These are phyloP conservation scores for Diaporthe capsici DNA, from an alignment of 2,329 filamentous ascomycete genomes.

Conservation along the genomic window DNA sequence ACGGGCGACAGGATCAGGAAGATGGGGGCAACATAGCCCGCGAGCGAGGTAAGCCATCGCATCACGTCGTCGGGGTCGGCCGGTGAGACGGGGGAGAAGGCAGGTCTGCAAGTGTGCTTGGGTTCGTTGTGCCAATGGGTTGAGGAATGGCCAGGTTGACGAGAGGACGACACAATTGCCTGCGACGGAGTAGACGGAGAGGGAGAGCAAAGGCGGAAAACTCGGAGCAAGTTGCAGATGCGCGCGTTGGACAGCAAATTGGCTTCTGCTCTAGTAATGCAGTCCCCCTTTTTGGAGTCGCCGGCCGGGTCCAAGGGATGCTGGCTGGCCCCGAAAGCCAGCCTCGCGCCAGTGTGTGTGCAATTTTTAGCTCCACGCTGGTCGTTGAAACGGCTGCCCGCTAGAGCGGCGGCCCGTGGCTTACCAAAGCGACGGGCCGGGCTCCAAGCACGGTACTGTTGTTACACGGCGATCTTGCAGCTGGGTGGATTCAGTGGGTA, in stretches of 20 bases:
- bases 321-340: not conserved
- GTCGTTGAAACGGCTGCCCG: slow-evolving; percentile 24
- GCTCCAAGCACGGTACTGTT: not conserved
- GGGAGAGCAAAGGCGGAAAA: slow-evolving; percentile 6
- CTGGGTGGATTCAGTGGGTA: slow-evolving; percentile 17
- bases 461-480: slow-evolving; percentile 8
- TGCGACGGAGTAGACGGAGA: not conserved
- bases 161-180: slow-evolving; percentile 1
- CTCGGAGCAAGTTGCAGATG: not conserved
- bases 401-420: slow-evolving; percentile 28
- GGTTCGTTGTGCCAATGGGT: not conserved
- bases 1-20: slow-evolving; percentile 76
- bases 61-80: slow-evolving; percentile 46
- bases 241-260: slow-evolving; percentile 17
- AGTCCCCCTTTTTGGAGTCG: slow-evolving; percentile 29
- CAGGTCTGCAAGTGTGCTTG: not conserved
- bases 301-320: slow-evolving; percentile 27
- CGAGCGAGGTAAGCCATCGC: slow-evolving; percentile 62
- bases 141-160: not conserved
- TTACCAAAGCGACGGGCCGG: slow-evolving; percentile 31
- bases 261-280: slow-evolving; percentile 13
- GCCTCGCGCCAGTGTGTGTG: not conserved
- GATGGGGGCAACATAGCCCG: slow-evolving; percentile 71
- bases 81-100: not conserved
- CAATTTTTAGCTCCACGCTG: slow-evolving; percentile 30